Evolutionary conservation across 148 eudicot genomes (phyloP).

Genomic region (Camellia sinensis): DNA sequence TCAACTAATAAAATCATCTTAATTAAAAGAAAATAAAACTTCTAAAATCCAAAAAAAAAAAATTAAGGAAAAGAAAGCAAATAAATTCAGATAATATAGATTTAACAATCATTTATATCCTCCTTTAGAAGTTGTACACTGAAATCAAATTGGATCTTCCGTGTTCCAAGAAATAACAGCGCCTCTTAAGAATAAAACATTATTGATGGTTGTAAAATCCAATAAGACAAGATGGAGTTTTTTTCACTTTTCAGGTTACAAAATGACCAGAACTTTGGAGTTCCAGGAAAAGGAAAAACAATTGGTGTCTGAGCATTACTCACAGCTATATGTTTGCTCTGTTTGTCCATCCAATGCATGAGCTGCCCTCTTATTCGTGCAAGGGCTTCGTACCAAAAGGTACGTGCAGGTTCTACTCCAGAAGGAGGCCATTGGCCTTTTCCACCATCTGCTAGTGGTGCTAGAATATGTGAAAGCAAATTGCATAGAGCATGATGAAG

Average conservation of each 20-base stretch:
- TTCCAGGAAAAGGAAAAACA: background rate
- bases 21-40: background rate
- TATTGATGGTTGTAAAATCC: background rate
- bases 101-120: background rate
- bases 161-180: background rate
- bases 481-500: conserved; percentile 93
- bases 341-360: conserved; percentile 97
- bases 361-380: conserved; percentile 85
- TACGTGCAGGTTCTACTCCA: conserved; percentile 91
- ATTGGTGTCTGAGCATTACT: conserved; percentile 26
- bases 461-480: conserved; percentile 96
- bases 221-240: background rate
- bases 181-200: background rate
- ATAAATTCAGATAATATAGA: background rate
- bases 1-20: background rate
- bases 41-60: background rate
- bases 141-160: background rate
- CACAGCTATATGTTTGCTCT: conserved; percentile 96
- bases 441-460: conserved; percentile 96
- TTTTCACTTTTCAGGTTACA: background rate
- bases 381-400: conserved; percentile 98
- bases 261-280: background rate
- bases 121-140: background rate
- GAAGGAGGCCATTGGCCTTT: conserved; percentile 97
- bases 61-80: background rate